Evolutionary conservation across 805 yeast genomes (phyloP), one percentile per base, ranked within the genome.

Genomic region (Candida palmyrensis): DNA sequence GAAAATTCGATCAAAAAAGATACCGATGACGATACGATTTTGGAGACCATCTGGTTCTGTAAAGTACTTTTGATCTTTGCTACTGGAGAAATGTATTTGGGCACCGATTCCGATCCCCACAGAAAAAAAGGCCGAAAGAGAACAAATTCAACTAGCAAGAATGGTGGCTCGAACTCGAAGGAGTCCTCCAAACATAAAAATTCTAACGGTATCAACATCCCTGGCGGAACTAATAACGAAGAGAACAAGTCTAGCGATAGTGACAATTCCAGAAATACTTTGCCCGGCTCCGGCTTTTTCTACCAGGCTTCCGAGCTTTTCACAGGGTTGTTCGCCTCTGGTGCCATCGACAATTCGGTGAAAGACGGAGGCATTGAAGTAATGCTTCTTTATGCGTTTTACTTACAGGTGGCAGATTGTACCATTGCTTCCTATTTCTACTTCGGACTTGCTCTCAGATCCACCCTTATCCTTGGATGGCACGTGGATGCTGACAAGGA

Each of bases 311-410:
- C 87, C n/a, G 84, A 80, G 40, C 55, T 83, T 9, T 82, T 83
- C 47, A 79, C 89, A 1, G 87, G 86, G 1, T 53, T 83, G 14
- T 82, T 82, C 58, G 80, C 88, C 0, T 75, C 83, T 24, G 88
- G 88, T n/a, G 82, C 87, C 5, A 73, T 83, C 30, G 89, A 82
- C 49, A 81, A 80, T 45, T 75, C 79, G 34, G 81, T 87, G 1
- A 74, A 80, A 45, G 88, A 81, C 49, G 89, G 90, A 24, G 88
- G 89, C 38, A 73, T 83, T 15, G 94, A 83, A 51, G 87, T 81
- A 2, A 63, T 82, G 62, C 54, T 83, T 17, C 57, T 83, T 12
- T 82, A 82, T 57, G 90, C 90, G 0, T 83, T 83, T 47, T 83
- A 80, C 50, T 58, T 83, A 19, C 94, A 83, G 53, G 90, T 83